Conservation (phyloP, 345 rosid species). For the Abelmoschus esculentus region DNA sequence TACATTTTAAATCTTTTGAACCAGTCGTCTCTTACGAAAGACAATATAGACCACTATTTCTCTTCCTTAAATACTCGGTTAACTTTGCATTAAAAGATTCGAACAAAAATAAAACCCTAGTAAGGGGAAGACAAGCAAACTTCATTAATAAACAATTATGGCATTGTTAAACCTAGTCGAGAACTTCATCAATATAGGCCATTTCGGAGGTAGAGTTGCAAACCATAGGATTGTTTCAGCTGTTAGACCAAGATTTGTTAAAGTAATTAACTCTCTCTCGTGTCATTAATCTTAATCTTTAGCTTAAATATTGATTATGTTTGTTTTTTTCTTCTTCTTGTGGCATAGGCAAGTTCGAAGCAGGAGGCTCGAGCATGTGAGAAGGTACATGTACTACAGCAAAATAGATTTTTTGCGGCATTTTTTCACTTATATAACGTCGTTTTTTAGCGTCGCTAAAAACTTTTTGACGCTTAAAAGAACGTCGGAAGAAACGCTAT, state of each 20-base stretch:
- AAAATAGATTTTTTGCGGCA: too few species aligned
- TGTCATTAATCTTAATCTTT: not conserved
- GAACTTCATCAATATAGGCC: slow-evolving; percentile 3
- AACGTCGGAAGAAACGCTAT: too few species aligned
- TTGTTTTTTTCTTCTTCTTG: not conserved
- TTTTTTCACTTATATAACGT: too few species aligned
- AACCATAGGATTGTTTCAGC: slow-evolving; percentile 4
- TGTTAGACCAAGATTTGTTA: slow-evolving; percentile 12
- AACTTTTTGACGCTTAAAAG: too few species aligned
- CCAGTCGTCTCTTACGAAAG: slow-evolving; percentile 8
- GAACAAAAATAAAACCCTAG: not conserved
- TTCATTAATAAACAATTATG: slow-evolving; percentile 3
- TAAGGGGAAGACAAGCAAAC: not conserved
- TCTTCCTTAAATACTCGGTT: slow-evolving; percentile 4
- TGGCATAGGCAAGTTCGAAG: slow-evolving; percentile 17
- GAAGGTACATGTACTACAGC: too few species aligned
- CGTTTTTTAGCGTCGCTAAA: too few species aligned
- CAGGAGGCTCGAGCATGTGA: slow-evolving; percentile 13
- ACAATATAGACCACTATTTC: not conserved
- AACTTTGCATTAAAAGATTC: not conserved
- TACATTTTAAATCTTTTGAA: not conserved
- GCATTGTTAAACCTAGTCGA: slow-evolving; percentile 8
- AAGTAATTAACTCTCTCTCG: not conserved
- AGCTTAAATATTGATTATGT: not conserved
- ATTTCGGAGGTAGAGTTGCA: slow-evolving; percentile 3